A percentile compares a stretch with the other conserved stretches of the same genome.
phyloP scores from a whole-genome alignment of 177 flowering plant species.

The Telopea speciosissima region DNA sequence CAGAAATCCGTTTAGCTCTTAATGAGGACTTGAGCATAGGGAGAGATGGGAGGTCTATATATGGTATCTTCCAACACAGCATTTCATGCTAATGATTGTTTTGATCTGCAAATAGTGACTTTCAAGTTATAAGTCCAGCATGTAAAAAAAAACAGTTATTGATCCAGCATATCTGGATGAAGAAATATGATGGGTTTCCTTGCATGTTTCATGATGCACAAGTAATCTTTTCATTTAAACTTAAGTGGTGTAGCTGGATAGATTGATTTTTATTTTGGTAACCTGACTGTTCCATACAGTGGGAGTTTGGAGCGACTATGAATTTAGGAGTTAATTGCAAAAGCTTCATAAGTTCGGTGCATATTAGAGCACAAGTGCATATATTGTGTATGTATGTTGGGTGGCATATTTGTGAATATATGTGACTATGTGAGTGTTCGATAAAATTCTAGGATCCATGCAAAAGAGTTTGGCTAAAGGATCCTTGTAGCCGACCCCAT shows the following conservation, averaged over 20 bases:
- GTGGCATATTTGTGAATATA: too few relatives aligned
- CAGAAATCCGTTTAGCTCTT: slow-evolving; percentile 91
- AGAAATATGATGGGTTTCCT: background rate
- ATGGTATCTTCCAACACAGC: slow-evolving; percentile 40
- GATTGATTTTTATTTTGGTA: background rate
- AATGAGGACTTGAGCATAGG: slow-evolving; percentile 91
- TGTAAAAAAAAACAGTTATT: background rate
- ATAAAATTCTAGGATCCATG: too few relatives aligned
- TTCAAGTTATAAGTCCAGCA: background rate
- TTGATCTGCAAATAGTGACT: slow-evolving; percentile 5
- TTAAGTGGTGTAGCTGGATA: background rate
- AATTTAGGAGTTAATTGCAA: too few relatives aligned
- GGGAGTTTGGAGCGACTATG: too few relatives aligned
- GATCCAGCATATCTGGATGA: background rate
- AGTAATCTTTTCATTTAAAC: background rate
- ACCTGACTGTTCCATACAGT: too few relatives aligned
- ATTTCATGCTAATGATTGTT: slow-evolving; percentile 3
- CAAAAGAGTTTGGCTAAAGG: too few relatives aligned
- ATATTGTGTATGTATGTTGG: too few relatives aligned
- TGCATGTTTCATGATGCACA: background rate
- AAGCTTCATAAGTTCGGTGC: too few relatives aligned
- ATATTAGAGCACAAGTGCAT: too few relatives aligned
- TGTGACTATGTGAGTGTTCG: too few relatives aligned
- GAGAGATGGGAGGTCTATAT: slow-evolving; percentile 57
- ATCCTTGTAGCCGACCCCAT: too few relatives aligned